Conservation (phyloP, 345 rosid species). For the Rhodamnia rubescens region DNA sequence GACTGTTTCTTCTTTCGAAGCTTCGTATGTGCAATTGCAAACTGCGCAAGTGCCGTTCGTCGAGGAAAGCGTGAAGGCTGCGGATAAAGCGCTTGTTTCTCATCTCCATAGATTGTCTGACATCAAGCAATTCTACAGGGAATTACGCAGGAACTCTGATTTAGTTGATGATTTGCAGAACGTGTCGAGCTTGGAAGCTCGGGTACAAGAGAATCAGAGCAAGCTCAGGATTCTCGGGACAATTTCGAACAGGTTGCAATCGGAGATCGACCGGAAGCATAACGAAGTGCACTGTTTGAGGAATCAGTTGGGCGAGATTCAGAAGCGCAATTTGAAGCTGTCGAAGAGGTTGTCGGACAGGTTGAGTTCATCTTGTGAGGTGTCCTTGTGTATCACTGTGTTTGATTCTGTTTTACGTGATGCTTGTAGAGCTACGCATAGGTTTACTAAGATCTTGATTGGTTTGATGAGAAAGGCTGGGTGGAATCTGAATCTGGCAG, state of each 20-base stretch:
- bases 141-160: slow-evolving; percentile 33
- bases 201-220: slow-evolving; percentile 91
- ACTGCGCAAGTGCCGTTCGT: slow-evolving; percentile 71
- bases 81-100: slow-evolving; percentile 68
- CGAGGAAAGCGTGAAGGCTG: slow-evolving; percentile 47
- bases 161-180: slow-evolving; percentile 27
- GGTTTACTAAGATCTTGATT: slow-evolving; percentile 63
- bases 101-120: slow-evolving; percentile 62
- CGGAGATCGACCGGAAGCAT: slow-evolving; percentile 66
- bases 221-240: slow-evolving; percentile 68
- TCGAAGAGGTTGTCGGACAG: slow-evolving; percentile 43
- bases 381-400: slow-evolving; percentile 50
- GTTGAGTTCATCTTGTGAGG: slow-evolving; percentile 37
- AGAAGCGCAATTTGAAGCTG: slow-evolving; percentile 35
- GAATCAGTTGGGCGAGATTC: slow-evolving; percentile 54
- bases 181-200: slow-evolving; percentile 82
- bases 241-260: slow-evolving; percentile 67
- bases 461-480: slow-evolving; percentile 71
- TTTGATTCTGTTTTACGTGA: slow-evolving; percentile 59
- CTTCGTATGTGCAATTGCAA: slow-evolving; percentile 82
- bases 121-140: slow-evolving; percentile 46
- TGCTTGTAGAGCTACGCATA: slow-evolving; percentile 45
- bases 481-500: slow-evolving; percentile 90
- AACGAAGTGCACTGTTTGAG: slow-evolving; percentile 41
- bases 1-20: slow-evolving; percentile 62